phyloP scores from a whole-genome alignment of 2,329 filamentous ascomycete species.

The Botryotinia calthae region DNA sequence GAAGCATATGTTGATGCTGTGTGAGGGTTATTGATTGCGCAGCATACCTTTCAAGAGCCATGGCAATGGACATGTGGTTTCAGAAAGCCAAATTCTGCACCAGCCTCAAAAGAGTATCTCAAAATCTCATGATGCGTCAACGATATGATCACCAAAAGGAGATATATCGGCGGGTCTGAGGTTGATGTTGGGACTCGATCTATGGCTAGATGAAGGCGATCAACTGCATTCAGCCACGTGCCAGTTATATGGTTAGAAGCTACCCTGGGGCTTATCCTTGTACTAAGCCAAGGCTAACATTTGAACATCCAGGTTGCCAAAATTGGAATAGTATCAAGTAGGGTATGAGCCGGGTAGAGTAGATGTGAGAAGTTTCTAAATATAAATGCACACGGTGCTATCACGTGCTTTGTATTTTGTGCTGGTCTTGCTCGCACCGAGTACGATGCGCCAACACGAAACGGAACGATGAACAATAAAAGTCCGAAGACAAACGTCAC shows the following conservation, averaged over 20 bases:
- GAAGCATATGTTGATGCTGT: neutral
- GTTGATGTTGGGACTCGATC: neutral
- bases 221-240: neutral
- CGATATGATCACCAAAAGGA: neutral
- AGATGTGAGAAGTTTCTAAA: neutral
- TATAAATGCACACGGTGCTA: neutral
- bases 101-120: neutral
- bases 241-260: too few species aligned
- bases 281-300: neutral
- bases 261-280: neutral
- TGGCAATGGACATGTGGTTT: neutral
- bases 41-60: neutral
- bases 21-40: neutral
- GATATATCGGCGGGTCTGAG: neutral
- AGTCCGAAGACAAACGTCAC: neutral
- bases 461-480: neutral
- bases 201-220: neutral
- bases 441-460: neutral
- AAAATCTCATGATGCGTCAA: neutral
- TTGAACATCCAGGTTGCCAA: neutral
- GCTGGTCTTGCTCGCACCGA: neutral
- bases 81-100: neutral
- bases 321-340: neutral
- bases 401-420: neutral
- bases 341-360: too few species aligned